These are phyloP conservation scores for Jasminum sambac DNA, from an alignment of 257 asterid species.

Conservation along the genomic window DNA sequence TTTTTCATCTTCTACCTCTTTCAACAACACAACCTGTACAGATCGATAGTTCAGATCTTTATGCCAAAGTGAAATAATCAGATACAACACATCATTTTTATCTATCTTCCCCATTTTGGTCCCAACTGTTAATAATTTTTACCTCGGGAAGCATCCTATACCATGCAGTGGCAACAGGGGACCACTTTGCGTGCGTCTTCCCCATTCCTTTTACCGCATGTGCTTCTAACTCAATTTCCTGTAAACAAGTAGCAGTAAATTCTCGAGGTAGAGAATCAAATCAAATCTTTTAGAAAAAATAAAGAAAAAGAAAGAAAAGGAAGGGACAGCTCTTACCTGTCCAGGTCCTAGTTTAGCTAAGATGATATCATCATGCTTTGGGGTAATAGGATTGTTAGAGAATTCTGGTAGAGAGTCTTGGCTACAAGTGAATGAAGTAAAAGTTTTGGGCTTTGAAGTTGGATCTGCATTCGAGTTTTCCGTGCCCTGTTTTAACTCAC, in stretches of 20 bases:
- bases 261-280: slow-evolving; percentile 11
- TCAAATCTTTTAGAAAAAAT: not conserved
- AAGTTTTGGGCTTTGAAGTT: slow-evolving; percentile 54
- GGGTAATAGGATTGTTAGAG: slow-evolving; percentile 47
- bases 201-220: slow-evolving; percentile 97
- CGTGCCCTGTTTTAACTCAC: slow-evolving; percentile 52
- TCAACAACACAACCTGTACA: slow-evolving; percentile 62
- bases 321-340: slow-evolving; percentile 50
- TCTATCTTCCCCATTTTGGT: not conserved
- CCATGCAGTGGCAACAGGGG: slow-evolving; percentile 99
- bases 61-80: not conserved
- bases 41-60: not conserved
- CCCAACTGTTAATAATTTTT: not conserved
- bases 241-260: slow-evolving; percentile 24
- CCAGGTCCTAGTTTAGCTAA: slow-evolving; percentile 87
- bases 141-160: slow-evolving; percentile 99
- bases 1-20: slow-evolving; percentile 69
- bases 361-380: slow-evolving; percentile 58
- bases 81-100: not conserved
- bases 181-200: slow-evolving; percentile 97
- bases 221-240: slow-evolving; percentile 98
- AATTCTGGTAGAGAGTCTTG: slow-evolving; percentile 71
- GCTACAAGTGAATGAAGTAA: slow-evolving; percentile 72
- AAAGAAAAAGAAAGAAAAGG: not conserved
- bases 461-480: slow-evolving; percentile 42